phyloP scores from a whole-genome alignment of 1,284 basidiomycete species.

The Xerocomus amazonicus region DNA sequence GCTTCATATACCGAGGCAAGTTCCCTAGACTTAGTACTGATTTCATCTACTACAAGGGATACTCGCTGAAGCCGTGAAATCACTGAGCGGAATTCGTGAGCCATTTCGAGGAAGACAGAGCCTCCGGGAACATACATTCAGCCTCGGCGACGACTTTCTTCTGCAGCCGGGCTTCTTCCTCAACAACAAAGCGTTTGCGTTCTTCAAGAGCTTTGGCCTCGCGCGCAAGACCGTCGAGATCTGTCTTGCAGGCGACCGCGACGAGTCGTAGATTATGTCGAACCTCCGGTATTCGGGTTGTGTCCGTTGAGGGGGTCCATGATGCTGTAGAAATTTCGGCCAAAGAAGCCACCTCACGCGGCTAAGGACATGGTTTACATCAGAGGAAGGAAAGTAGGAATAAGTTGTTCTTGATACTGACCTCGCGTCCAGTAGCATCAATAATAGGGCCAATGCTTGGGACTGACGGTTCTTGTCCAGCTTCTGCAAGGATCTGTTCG shows the following conservation, averaged over 20 bases:
- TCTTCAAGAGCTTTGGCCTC: slow-evolving; percentile 86
- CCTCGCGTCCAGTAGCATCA: slow-evolving; percentile 90
- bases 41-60: slow-evolving; percentile 68
- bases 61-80: slow-evolving; percentile 75
- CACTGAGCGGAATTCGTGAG: slow-evolving; percentile 41
- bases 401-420: slow-evolving; percentile 37
- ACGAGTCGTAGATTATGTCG: slow-evolving; percentile 92
- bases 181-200: slow-evolving; percentile 67
- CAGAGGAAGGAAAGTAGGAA: slow-evolving; percentile 8
- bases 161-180: slow-evolving; percentile 68
- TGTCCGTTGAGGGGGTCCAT: slow-evolving; percentile 84
- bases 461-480: slow-evolving; percentile 55
- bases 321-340: slow-evolving; percentile 74
- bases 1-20: slow-evolving; percentile 61
- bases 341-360: slow-evolving; percentile 78
- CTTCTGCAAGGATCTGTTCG: slow-evolving; percentile 88
- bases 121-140: slow-evolving; percentile 49
- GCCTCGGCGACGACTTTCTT: slow-evolving; percentile 72
- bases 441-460: slow-evolving; percentile 81
- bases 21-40: slow-evolving; percentile 61
- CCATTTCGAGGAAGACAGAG: no score
- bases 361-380: slow-evolving; percentile 40
- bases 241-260: slow-evolving; percentile 74
- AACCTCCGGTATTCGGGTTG: slow-evolving; percentile 88
- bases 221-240: slow-evolving; percentile 82